Base-by-base conservation (phyloP, 805 yeast genomes). In the Kluyveromyces dobzhanskii region DNA sequence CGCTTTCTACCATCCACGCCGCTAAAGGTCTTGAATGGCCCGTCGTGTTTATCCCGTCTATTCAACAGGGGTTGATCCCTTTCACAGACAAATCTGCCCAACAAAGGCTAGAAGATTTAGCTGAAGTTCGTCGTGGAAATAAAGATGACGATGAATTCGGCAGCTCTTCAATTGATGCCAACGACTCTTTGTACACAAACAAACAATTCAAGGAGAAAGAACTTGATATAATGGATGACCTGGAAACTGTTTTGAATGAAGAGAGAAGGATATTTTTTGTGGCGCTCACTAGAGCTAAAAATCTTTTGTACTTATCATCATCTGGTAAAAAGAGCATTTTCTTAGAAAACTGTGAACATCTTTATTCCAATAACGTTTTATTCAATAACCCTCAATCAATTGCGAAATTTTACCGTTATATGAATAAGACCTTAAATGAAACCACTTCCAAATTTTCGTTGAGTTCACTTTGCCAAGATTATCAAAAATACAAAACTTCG, bases 1-100 rank as follows among this genome's bases (percentile, higher is more conserved):
- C 73, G 0, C 61, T 90, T 0, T 81, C 94, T 0, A 92, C 97
- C 0, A 81, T 90, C 11, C 98, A 90, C 56, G 85, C 87, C 0
- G 78, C 97, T 1, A 90, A 90, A 57, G 98, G 98, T 1, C 66
- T 88, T 2, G 98, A 90, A 56, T 90, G 97, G 97, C 90, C 95
- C 0, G 75, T 85, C 10, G 97, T 88, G 0, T 85, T 85, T 53
- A 73, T 85, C 10, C 86, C 94, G 0, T 80, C 85, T 0, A 60
- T 83, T 12, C 66, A 73, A 24, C 85, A 82, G 34, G 80, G 82
- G 1, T 57, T 74, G 10, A 62, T 85, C 11, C 95, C 95, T 0
- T 75, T 34, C 14, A 26, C 27, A 16, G 21, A 17, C 30, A 23
- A 34, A 24, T 11, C 19, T 12, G 14, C 29, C 8, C 30, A n/a